Evolutionary conservation across 2,329 filamentous ascomycete species (phyloP).

Genomic region (Xylariaceae sp.): DNA sequence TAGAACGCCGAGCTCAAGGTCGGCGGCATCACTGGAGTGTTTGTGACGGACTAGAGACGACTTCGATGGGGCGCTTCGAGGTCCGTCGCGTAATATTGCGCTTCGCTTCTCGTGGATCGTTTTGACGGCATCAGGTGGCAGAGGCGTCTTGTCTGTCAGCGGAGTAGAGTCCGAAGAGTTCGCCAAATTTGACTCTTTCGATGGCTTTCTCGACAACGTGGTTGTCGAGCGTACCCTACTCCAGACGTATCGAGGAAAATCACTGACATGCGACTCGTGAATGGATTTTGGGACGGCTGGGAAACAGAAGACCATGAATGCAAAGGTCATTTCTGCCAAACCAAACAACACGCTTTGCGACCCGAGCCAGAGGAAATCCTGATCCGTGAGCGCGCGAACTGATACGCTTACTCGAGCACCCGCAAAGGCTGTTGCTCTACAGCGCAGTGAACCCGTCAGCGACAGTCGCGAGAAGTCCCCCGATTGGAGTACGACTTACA

Average conservation of each 20-base stretch:
- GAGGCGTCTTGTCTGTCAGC: background rate
- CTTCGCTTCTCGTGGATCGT: background rate
- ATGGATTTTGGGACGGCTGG: too few species aligned
- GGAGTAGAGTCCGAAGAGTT: background rate
- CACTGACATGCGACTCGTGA: background rate
- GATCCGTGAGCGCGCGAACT: background rate
- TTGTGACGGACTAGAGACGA: too few species aligned
- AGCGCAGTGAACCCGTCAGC: too few species aligned
- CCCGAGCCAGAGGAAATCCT: constrained; percentile 2
- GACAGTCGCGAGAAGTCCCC: too few species aligned
- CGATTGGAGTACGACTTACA: too few species aligned
- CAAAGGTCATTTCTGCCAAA: too few species aligned
- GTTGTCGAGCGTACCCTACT: background rate
- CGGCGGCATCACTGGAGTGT: too few species aligned
- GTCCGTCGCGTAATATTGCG: background rate
- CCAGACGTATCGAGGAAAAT: background rate
- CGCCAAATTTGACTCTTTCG: too few species aligned
- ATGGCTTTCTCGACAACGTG: background rate
- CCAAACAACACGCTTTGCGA: constrained; percentile 2
- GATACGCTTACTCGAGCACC: constrained; percentile 3
- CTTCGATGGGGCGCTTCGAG: too few species aligned
- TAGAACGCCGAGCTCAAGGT: too few species aligned
- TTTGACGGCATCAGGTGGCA: background rate
- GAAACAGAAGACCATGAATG: too few species aligned
- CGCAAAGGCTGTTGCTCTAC: background rate